Percentiles rank a stretch among this genome's conserved stretches.
Evolutionary conservation across 2,329 filamentous ascomycete genomes (phyloP).

Genomic region (Fusarium torulosum): DNA sequence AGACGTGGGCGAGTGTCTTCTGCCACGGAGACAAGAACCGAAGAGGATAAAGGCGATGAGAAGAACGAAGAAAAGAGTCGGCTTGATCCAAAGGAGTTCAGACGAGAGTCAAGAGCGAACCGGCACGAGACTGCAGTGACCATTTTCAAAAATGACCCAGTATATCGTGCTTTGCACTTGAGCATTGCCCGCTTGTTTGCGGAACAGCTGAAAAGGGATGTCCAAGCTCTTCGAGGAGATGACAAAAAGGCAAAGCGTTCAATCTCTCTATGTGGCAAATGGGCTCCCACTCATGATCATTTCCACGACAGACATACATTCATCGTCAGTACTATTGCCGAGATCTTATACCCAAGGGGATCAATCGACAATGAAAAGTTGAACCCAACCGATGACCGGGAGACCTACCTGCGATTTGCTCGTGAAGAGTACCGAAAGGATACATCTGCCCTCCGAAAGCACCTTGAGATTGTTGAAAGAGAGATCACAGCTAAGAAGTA

Average conservation of each 20-base stretch:
- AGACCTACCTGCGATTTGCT: slow-evolving; percentile 65
- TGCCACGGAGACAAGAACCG: neutral
- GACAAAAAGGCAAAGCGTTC: slow-evolving; percentile 56
- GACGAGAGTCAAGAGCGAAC: slow-evolving; percentile 50
- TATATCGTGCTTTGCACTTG: slow-evolving; percentile 66
- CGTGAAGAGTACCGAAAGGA: slow-evolving; percentile 66
- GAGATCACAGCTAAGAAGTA: slow-evolving; percentile 61
- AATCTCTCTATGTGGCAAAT: slow-evolving; percentile 70
- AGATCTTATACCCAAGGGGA: slow-evolving; percentile 61
- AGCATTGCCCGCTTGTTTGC: slow-evolving; percentile 68
- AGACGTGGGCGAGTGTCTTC: neutral
- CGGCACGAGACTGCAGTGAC: slow-evolving; percentile 59
- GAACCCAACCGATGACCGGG: slow-evolving; percentile 56
- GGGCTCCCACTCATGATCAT: slow-evolving; percentile 67
- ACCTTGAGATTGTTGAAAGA: slow-evolving; percentile 66
- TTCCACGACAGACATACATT: slow-evolving; percentile 71
- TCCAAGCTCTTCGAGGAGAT: slow-evolving; percentile 55
- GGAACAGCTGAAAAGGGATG: slow-evolving; percentile 64
- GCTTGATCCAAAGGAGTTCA: slow-evolving; percentile 38
- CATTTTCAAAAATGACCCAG: slow-evolving; percentile 57
- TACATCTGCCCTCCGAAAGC: slow-evolving; percentile 64
- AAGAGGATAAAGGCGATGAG: neutral
- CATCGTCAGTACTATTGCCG: slow-evolving; percentile 68
- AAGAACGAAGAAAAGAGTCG: neutral
- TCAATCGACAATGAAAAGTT: slow-evolving; percentile 47